These are phyloP conservation scores for Backusella westeae DNA, from an alignment of 192 early-diverging fungal species.

Conservation along the genomic window DNA sequence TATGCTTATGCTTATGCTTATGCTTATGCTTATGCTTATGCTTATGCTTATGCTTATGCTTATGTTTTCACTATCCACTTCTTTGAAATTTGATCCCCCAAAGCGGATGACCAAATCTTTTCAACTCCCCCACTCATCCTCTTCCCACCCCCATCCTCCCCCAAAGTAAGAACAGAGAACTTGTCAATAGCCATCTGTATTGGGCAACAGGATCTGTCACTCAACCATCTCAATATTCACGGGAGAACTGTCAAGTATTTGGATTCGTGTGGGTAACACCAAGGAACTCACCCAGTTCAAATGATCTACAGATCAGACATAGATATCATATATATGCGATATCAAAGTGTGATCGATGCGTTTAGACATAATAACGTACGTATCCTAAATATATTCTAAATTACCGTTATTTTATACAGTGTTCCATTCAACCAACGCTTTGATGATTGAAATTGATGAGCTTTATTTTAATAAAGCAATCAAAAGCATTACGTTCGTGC, in stretches of 20 bases:
- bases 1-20: too few species aligned
- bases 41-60: too few species aligned
- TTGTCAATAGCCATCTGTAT: not conserved
- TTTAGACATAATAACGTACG: not conserved
- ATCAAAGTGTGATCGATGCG: not conserved
- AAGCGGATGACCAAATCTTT: not conserved
- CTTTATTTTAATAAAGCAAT: too few species aligned
- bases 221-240: not conserved
- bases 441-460: too few species aligned
- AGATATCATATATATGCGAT: not conserved
- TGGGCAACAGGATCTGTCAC: not conserved
- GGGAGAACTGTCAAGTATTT: not conserved
- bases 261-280: not conserved
- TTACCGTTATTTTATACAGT: too few species aligned
- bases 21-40: too few species aligned
- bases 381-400: too few species aligned
- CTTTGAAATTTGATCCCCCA: too few species aligned
- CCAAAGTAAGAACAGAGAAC: not conserved
- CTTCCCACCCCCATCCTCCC: not conserved
- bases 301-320: not conserved
- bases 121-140: too few species aligned
- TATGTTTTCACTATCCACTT: too few species aligned
- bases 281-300: not conserved
- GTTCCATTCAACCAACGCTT: too few species aligned
- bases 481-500: too few species aligned